Base-by-base conservation (phyloP, 2,329 filamentous ascomycete species). In the Exophiala alcalophila region DNA sequence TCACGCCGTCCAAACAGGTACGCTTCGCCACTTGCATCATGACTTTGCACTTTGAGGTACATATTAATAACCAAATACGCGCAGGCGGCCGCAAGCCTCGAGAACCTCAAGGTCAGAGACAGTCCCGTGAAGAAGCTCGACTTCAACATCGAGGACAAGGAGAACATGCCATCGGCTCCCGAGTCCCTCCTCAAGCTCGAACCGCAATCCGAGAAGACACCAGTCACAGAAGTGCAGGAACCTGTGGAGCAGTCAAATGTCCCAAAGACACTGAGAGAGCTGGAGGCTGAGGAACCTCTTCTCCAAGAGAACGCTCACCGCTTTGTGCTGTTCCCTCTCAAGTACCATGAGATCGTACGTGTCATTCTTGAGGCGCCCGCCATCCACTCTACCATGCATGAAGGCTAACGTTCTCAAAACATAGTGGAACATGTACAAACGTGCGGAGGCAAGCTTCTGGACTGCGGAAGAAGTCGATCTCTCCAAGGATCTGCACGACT, bases 401-500 rank as follows among this genome's bases (percentile, higher is more conserved):
- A 35, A 15, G 29, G 40, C 39, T 49, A 54, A 65, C 59, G 96
- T 90, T 96, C 69, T 36, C 14, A 12, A 24, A n/a, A n/a, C n/a
- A 32, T 28, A 50, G 48, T 98, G 92, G 92, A 91, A 97, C 71
- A 97, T 97, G 91, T 98, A 98, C 81, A 98, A 98, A 82, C 97
- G 97, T 76, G 90, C 90, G 56, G 91, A 98, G 70, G 92, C 92
- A 39, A 97, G 92, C 29, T 98, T 98, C 83, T 98, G 92, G 92
- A 98, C 92, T 28, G 92, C 92, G 38, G 92, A 98, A 70, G 92
- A 98, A 76, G 97, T 98, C 59, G 92, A 98, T 70, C 81, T 98
- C 37, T 97, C 91, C 61, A 98, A 98, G 75, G 92, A 98, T 68
- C 78, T 97, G 47, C 87, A 96, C 75, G 92, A 98, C 75, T 98